Evolutionary conservation across 176 grass and related monocot species (phyloP).

Genomic region (Oryza australiensis): DNA sequence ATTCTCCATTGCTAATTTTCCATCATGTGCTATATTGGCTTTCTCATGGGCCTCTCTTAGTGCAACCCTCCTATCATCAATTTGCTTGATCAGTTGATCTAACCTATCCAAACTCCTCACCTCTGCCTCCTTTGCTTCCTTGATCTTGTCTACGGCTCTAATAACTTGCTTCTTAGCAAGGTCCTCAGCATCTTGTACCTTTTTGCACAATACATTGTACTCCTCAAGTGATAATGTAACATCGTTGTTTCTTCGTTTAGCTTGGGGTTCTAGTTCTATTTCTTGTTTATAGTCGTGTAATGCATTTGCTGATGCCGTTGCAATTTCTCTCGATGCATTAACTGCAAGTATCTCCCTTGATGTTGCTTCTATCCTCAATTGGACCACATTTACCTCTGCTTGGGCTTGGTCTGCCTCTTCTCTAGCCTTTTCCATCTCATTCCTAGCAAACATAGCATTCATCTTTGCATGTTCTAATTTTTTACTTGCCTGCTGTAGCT

Average conservation of each 20-base stretch:
- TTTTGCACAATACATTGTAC: slow-evolving; percentile 58
- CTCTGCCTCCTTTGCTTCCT: slow-evolving; percentile 64
- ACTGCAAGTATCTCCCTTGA: slow-evolving; percentile 62
- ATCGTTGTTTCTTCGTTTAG: slow-evolving; percentile 16
- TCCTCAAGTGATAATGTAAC: slow-evolving; percentile 58
- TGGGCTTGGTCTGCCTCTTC: slow-evolving; percentile 59
- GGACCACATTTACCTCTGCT: slow-evolving; percentile 38
- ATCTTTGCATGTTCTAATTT: slow-evolving; percentile 48
- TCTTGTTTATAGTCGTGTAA: slow-evolving; percentile 46
- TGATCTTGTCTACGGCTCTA: slow-evolving; percentile 58
- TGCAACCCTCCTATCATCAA: slow-evolving; percentile 42
- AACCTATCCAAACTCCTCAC: slow-evolving; percentile 50
- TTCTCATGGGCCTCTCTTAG: slow-evolving; percentile 52
- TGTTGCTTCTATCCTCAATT: slow-evolving; percentile 58
- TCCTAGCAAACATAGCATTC: slow-evolving; percentile 32
- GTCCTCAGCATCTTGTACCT: slow-evolving; percentile 55
- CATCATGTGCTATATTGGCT: slow-evolving; percentile 40
- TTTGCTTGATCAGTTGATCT: slow-evolving; percentile 45
- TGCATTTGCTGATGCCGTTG: slow-evolving; percentile 49
- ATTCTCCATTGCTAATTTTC: slow-evolving; percentile 54
- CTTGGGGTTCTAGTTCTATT: slow-evolving; percentile 10
- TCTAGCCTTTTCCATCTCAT: slow-evolving; percentile 54
- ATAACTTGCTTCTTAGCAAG: slow-evolving; percentile 54
- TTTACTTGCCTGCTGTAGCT: slow-evolving; percentile 49
- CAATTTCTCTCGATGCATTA: slow-evolving; percentile 61